Base-by-base conservation (phyloP, 2,329 filamentous ascomycete species). In the Exophiala aquamarina region DNA sequence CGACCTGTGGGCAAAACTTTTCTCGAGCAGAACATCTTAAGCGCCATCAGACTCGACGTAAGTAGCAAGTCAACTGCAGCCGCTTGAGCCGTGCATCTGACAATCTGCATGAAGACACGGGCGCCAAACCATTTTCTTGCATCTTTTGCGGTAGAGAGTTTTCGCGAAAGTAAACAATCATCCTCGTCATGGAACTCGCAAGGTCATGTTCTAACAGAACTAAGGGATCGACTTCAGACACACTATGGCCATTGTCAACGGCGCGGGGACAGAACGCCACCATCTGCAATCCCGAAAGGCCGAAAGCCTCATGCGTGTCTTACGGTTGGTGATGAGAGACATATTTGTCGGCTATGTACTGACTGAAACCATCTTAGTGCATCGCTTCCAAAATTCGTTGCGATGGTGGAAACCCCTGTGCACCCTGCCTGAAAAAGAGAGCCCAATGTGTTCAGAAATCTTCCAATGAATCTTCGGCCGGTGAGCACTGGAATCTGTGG, bases 21-120 rank as follows among this genome's bases (percentile, higher is more conserved):
- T 72, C 71, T 18, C 69, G 71, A 47, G 70, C 71, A 58, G 71
- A 74, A 61, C 71, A 74, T 57, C 59, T 74, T 28, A 74, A 73
- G 56, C 62, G 71, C 45, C 71, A 74, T 54, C 68, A 73, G 52
- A 61, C 73, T 31, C 64, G 70, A 48, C 71, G 71, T 73, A 66
- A 56, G 47, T 44, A n/a, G 23, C 35, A 15, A n/a, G 66, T 62
- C 20, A 36, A 38, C 44, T 45, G 32, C 29, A 31, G 40, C 32
- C 41, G 41, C 32, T 42, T 44, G 42, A 31, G 23, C 43, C 17
- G 32, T 44, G 35, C 49, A 51, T 35, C 55, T 41, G 3, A 39
- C 29, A 13, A 29, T 11, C 15, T 20, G 21, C 26, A 7, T 40
- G 14, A 41, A 74, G 71, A 74, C 61, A 70, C 71, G 31, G 71